Evolutionary conservation across 108 stramenopile species (phyloP).

Genomic region (Skeletonema menzelii): DNA sequence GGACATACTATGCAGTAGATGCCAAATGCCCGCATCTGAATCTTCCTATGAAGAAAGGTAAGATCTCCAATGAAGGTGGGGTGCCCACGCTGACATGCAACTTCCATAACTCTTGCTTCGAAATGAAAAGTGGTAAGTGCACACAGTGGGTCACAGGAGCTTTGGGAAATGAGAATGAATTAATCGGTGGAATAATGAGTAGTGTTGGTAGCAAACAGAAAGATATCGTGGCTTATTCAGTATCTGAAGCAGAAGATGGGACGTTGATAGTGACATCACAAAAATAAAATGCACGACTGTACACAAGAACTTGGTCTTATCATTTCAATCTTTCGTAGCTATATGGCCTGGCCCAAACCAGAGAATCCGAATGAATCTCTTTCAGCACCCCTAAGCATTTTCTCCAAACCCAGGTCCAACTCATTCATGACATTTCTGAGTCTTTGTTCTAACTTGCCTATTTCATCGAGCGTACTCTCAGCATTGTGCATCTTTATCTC

Average conservation of each 20-base stretch:
- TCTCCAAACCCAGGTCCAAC: neutral
- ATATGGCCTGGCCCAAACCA: neutral
- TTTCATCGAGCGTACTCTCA: too few species aligned
- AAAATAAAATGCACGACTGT: neutral
- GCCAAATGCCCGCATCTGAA: constrained; percentile 53
- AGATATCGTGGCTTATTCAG: constrained; percentile 30
- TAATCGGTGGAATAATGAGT: constrained; percentile 45
- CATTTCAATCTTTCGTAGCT: neutral
- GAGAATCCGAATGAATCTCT: neutral
- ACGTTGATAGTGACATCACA: constrained; percentile 11
- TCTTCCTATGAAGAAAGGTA: constrained; percentile 55
- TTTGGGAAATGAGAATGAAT: constrained; percentile 37
- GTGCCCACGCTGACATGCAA: constrained; percentile 38
- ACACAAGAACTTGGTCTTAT: neutral
- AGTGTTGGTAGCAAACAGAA: constrained; percentile 39
- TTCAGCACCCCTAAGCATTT: neutral
- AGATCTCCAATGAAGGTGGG: constrained; percentile 28
- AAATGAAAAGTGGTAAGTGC: constrained; percentile 37
- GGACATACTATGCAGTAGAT: constrained; percentile 43
- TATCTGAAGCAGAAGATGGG: constrained; percentile 33
- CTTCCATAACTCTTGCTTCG: constrained; percentile 50
- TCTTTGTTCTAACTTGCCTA: too few species aligned
- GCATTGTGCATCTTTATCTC: too few species aligned
- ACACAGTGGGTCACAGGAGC: constrained; percentile 47
- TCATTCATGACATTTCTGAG: too few species aligned